Evolutionary conservation across 768 basidiomycete genomes (phyloP).

Genomic region (Tubosaeta sp.): DNA sequence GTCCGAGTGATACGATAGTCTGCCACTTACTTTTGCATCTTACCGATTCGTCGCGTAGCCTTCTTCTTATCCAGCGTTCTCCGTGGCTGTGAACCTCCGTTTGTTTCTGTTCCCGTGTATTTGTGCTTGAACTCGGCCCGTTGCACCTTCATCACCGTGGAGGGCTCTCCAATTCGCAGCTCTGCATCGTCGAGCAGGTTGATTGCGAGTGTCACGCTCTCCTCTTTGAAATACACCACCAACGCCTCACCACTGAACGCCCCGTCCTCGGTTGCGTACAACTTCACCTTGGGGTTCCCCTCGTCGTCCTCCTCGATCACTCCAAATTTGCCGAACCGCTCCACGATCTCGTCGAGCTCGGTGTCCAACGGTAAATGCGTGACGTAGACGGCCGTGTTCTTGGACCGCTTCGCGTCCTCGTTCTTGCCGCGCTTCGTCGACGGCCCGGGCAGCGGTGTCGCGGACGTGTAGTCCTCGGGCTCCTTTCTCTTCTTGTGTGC

Average conservation of each 20-base stretch:
- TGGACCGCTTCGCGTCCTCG: conserved; percentile 61
- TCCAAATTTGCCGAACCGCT: conserved; percentile 88
- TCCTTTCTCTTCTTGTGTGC: conserved; percentile 77
- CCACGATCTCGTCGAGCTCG: conserved; percentile 68
- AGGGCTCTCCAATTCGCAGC: conserved; percentile 74
- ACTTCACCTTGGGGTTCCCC: conserved; percentile 91
- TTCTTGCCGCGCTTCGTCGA: conserved; percentile 69
- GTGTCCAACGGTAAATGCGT: conserved; percentile 77
- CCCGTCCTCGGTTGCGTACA: conserved; percentile 88
- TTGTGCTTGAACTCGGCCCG: conserved; percentile 81
- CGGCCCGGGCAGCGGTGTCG: conserved; percentile 45
- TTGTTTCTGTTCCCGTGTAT: conserved; percentile 36
- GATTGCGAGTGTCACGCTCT: conserved; percentile 82
- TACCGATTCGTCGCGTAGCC: conserved; percentile 67
- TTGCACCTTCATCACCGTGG: conserved; percentile 67
- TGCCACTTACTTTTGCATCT: conserved; percentile 72
- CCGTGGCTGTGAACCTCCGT: conserved; percentile 45
- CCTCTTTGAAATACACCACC: conserved; percentile 96
- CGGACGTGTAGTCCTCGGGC: conserved; percentile 65
- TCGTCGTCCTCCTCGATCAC: conserved; percentile 89
- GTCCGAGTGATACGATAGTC: not conserved
- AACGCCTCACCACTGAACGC: conserved; percentile 91
- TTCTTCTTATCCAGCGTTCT: conserved; percentile 77
- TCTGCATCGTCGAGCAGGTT: conserved; percentile 90
- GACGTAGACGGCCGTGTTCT: conserved; percentile 92